These are phyloP conservation scores for Eimeria praecox DNA, from an alignment of 169 alveolate species.

Conservation along the genomic window DNA sequence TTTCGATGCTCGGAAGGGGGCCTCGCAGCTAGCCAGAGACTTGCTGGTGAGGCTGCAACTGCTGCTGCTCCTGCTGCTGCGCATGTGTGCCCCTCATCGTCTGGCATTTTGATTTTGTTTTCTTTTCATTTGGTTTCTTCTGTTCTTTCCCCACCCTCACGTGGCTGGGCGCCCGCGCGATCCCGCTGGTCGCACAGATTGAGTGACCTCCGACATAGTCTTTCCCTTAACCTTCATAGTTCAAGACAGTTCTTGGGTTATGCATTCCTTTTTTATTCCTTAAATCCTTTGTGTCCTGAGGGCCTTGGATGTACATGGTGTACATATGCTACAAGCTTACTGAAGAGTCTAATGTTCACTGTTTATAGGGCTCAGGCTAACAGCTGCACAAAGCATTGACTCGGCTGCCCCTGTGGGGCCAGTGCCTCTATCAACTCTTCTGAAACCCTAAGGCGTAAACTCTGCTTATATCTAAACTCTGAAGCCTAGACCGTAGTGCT, in stretches of 20 bases:
- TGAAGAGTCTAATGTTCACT: background rate
- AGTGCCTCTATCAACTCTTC: background rate
- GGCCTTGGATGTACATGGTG: background rate
- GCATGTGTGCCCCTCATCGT: background rate
- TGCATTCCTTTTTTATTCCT: background rate
- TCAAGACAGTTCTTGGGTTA: background rate
- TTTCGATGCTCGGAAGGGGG: conserved; percentile 30
- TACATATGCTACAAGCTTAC: background rate
- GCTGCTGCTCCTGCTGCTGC: conserved; percentile 5
- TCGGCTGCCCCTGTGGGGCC: background rate
- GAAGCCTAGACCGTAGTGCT: background rate
- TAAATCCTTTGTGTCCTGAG: background rate
- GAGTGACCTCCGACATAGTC: conserved; percentile 29
- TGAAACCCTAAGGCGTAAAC: background rate
- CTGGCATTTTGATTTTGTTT: background rate
- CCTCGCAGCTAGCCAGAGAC: conserved; percentile 41
- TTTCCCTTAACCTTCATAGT: background rate
- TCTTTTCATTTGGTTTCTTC: background rate
- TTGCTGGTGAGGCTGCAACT: conserved; percentile 18
- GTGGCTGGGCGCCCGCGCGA: background rate
- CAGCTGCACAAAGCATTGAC: background rate
- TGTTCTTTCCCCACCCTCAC: background rate
- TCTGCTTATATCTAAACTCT: background rate
- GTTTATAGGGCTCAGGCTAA: background rate
- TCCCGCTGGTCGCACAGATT: background rate